Evolutionary conservation across 805 yeast species (phyloP), one percentile per base, ranked within the genome.

Genomic region (Teunomyces lycoperdinae): DNA sequence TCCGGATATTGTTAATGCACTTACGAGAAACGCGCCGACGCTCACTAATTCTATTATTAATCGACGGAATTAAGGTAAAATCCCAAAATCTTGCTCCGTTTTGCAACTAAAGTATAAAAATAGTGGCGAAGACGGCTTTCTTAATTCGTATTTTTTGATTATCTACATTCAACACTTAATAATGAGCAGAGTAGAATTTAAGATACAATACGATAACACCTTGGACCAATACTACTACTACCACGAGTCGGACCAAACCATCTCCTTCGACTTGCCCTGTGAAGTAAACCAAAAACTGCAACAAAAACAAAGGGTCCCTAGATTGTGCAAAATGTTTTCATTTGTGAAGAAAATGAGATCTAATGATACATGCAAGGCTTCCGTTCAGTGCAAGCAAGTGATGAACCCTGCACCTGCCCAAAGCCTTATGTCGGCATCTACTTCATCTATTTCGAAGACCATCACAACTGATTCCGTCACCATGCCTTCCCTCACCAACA

Each of bases 251-350:
- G 54, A 52, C 35, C 44, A 46, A 34, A 34, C 50, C 13, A 41
- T 50, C 14, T 34, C 50, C 14, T 54, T 52, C 38, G 58, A 54
- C 44, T 41, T 41, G 31, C 58, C 58, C 17, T 50, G 54, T 13
- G 58, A 54, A 24, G 56, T 54, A 14, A 24, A 26, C 34, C 29
- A 17, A 26, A 27, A 20, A 29, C 27, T 26, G 30, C 13, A 10
- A 9, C 41, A 24, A 26, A 26, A 20, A 26, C 41, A 38, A 26
- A 38, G 26, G 30, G 29, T 11, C n/a, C 41, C 41, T n/a, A 24
- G 41, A 26, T n/a, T 38, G 9, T 38, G 41, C 30, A 38, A 26
- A 26, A 38, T 38, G 41, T 26, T 38, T 7, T 38, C 41, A 11
- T 38, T 38, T 9, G 41, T 38, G 10, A 38, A 38, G 41, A 38